Evolutionary conservation across 768 basidiomycete genomes (phyloP).

Genomic region (Auricularia heimuer): DNA sequence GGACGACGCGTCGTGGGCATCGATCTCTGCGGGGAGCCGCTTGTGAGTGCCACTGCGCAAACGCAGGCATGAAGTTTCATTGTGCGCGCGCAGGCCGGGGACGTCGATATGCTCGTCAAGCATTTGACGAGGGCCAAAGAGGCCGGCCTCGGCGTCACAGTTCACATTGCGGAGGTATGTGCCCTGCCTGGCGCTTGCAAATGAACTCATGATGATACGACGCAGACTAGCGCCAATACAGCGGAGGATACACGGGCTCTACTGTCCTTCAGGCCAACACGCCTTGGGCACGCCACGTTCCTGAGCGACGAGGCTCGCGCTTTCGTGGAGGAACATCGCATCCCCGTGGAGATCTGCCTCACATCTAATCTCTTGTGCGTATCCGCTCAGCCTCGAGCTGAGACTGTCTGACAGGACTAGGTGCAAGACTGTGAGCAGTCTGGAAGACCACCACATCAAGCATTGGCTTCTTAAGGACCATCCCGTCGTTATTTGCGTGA

Average conservation of each 20-base stretch:
- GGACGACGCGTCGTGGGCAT: constrained; percentile 65
- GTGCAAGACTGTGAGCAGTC: constrained; percentile 53
- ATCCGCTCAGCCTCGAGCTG: neutral
- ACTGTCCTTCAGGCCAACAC: constrained; percentile 62
- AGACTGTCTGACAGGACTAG: constrained; percentile 24
- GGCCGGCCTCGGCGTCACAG: constrained; percentile 59
- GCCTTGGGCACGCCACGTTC: constrained; percentile 55
- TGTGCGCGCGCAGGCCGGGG: constrained; percentile 33
- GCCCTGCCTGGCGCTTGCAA: neutral
- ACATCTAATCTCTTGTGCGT: constrained; percentile 62
- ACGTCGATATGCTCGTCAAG: constrained; percentile 40
- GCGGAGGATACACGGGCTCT: constrained; percentile 49
- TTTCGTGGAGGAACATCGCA: constrained; percentile 44
- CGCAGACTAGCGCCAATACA: constrained; percentile 38
- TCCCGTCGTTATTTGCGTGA: constrained; percentile 68
- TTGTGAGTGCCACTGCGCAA: constrained; percentile 14
- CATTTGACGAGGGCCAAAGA: constrained; percentile 45
- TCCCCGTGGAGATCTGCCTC: constrained; percentile 71
- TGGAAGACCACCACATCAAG: constrained; percentile 65
- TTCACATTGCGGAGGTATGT: constrained; percentile 73
- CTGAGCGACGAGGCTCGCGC: constrained; percentile 49
- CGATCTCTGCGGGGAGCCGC: constrained; percentile 74
- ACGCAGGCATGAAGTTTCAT: neutral
- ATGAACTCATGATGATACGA: neutral
- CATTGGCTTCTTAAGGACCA: constrained; percentile 53